Percentiles rank a stretch among this genome's conserved stretches.
These are phyloP conservation scores for Panicum virgatum DNA, from an alignment of 202 grass and related monocot species.

Conservation along the genomic window DNA sequence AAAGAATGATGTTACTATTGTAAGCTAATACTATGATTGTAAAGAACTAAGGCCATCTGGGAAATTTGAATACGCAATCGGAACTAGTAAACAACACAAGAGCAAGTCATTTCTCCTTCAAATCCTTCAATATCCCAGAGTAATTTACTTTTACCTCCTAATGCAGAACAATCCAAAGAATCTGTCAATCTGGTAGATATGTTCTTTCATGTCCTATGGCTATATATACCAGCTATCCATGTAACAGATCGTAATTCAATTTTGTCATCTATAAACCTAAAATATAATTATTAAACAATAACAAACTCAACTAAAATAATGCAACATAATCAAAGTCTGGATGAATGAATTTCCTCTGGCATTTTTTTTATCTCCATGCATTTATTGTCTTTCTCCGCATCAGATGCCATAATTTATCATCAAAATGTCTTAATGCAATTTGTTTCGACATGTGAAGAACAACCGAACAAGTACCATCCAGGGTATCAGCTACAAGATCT, in stretches of 20 bases:
- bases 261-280: neutral
- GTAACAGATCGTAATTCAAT: neutral
- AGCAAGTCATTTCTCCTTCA: too few relatives aligned
- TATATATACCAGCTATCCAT: neutral
- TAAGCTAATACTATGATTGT: neutral
- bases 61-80: neutral
- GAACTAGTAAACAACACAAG: neutral
- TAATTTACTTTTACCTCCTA: neutral
- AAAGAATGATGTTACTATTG: neutral
- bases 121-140: neutral
- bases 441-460: neutral
- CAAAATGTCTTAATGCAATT: neutral
- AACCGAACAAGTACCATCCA: neutral
- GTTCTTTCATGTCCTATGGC: neutral
- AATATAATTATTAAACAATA: neutral
- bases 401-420: neutral
- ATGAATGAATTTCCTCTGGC: neutral
- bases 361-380: neutral
- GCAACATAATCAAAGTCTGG: neutral
- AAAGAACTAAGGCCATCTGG: neutral
- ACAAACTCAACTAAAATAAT: neutral
- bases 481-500: neutral
- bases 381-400: neutral
- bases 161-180: neutral
- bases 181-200: neutral